Base-by-base conservation (phyloP, 2,329 filamentous ascomycete genomes). In the Pseudogymnoascus sp. region DNA sequence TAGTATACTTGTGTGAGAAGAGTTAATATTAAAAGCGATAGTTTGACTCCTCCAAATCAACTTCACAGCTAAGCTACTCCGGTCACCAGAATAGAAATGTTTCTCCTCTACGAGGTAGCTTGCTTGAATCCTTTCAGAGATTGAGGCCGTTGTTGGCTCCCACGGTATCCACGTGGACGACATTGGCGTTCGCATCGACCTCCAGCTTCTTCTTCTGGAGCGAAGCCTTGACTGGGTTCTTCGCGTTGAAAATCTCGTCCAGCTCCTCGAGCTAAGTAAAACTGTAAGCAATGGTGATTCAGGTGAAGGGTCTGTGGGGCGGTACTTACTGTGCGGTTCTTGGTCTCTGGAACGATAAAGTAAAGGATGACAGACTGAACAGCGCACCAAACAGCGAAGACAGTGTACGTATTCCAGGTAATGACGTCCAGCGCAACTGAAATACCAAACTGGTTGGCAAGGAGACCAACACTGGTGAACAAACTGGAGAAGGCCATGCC, bases 371-470 rank as follows among this genome's bases (percentile, higher is more conserved):
- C 16, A 3, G 76, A 68, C 69, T 80, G 77, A 63, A 79, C 68
- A 4, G 74, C 73, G 67, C 76, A 77, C 78, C 79, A 81, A 48
- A 76, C 61, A 14, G 75, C 77, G 68, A 83, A 83, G 28, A 81
- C 73, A 62, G 85, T 83, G 69, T 84, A 84, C 0, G 80, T 81
- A 34, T 79, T 78, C 81, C 80, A 85, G 0, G 75, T 77, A 60
- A 85, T 83, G 61, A 78, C 76, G 25, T 78, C 74, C 41, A 84
- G 74, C 2, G 79, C 76, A 1, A 83, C 78, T 0, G 79, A 79
- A 41, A 77, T 77, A 62, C 74, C 78, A 64, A 79, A 79, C 70
- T 80, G 77, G 68, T 78, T 80, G 63, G 81, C 73, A 51, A 81
- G 74, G 37, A 75, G 78, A 13, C 77, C 79, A 51, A 77, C 75